Conservation (phyloP, 352 stramenopile species). For the Phytophthora megakarya region DNA sequence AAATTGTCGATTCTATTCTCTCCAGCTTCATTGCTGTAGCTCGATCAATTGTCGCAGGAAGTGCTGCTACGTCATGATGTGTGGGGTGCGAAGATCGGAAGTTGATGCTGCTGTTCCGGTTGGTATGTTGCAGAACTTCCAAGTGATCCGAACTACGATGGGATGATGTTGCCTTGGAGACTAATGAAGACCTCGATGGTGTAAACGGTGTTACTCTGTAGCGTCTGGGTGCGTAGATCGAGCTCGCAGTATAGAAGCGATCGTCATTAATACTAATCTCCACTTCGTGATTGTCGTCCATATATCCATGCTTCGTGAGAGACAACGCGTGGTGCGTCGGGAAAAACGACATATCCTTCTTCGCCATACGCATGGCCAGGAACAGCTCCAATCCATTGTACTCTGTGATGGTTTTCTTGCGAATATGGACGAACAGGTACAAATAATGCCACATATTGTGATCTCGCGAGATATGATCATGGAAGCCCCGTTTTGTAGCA, state of each 20-base stretch:
- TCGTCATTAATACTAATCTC: slow-evolving; percentile 18
- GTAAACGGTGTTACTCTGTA: slow-evolving; percentile 13
- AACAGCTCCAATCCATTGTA: slow-evolving; percentile 85
- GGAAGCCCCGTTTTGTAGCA: slow-evolving; percentile 67
- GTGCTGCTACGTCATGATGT: neutral
- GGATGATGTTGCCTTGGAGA: slow-evolving; percentile 12
- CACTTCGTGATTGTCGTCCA: slow-evolving; percentile 11
- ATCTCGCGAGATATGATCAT: slow-evolving; percentile 73
- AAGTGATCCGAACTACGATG: slow-evolving; percentile 17
- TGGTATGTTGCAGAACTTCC: slow-evolving; percentile 15
- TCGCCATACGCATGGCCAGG: slow-evolving; percentile 77
- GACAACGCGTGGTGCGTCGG: slow-evolving; percentile 64
- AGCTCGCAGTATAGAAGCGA: slow-evolving; percentile 23
- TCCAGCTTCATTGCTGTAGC: slow-evolving; percentile 46
- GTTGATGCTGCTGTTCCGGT: slow-evolving; percentile 13
- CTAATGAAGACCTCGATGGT: slow-evolving; percentile 22
- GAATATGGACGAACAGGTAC: slow-evolving; percentile 80
- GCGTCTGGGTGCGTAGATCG: slow-evolving; percentile 16
- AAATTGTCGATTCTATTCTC: slow-evolving; percentile 53
- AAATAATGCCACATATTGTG: slow-evolving; percentile 89
- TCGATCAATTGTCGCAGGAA: slow-evolving; percentile 24
- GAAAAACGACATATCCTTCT: slow-evolving; percentile 80
- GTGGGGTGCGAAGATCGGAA: neutral
- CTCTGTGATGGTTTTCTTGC: slow-evolving; percentile 77
- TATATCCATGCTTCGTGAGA: slow-evolving; percentile 40